These are phyloP conservation scores for Salix arbutifolia DNA, from an alignment of 345 rosid genomes.

Conservation along the genomic window DNA sequence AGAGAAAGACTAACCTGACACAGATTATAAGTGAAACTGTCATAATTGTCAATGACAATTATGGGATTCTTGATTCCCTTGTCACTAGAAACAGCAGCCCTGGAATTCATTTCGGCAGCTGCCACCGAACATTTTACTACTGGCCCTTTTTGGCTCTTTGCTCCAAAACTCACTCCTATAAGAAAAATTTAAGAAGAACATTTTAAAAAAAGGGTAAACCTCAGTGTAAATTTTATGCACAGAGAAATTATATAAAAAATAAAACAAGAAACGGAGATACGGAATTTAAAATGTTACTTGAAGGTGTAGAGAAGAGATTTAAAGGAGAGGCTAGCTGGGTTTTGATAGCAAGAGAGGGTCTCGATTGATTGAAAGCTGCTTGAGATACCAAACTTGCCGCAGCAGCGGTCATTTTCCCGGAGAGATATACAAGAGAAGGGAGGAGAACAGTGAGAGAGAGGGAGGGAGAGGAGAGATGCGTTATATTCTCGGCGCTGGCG, in stretches of 20 bases:
- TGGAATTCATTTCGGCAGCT: constrained; percentile 33
- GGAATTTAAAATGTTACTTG: constrained; percentile 12
- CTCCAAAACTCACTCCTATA: constrained; percentile 42
- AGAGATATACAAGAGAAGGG: neutral
- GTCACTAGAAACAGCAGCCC: constrained; percentile 20
- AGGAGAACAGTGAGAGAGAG: neutral
- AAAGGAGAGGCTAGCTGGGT: constrained; percentile 3
- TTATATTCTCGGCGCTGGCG: neutral
- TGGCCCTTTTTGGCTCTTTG: constrained; percentile 32
- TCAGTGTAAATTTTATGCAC: neutral
- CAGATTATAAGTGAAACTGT: constrained; percentile 93
- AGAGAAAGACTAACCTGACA: constrained; percentile 59
- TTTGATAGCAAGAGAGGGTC: constrained; percentile 13
- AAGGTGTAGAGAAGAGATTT: neutral
- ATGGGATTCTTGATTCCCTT: constrained; percentile 47
- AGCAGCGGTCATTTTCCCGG: neutral
- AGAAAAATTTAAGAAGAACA: neutral
- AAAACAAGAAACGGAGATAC: neutral
- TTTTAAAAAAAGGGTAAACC: neutral
- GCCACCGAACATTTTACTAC: constrained; percentile 40
- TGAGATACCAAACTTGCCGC: constrained; percentile 4
- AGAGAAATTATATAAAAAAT: neutral
- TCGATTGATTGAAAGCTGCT: constrained; percentile 17
- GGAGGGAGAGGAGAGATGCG: neutral
- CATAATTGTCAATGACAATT: constrained; percentile 86